phyloP scores from a whole-genome alignment of 305 asterid genomes.

The Fraxinus baroniana region DNA sequence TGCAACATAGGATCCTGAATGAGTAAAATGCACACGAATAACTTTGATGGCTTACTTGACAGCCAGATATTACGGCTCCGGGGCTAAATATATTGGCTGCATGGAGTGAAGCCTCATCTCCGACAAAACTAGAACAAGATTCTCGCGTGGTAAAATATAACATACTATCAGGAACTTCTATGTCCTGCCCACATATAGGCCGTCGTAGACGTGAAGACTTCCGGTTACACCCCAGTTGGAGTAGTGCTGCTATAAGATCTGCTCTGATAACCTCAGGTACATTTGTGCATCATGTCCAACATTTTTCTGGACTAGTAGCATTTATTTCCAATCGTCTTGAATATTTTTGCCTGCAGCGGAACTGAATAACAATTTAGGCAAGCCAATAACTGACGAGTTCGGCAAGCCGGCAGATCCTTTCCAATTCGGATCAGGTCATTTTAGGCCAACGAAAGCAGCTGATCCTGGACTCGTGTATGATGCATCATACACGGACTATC shows the following conservation, averaged over 20 bases:
- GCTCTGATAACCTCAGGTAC: constrained; percentile 84
- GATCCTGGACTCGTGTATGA: constrained; percentile 86
- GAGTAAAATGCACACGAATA: background rate
- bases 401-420: constrained; percentile 74
- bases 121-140: constrained; percentile 51
- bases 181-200: constrained; percentile 93
- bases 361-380: constrained; percentile 46
- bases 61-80: constrained; percentile 94
- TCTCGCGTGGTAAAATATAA: constrained; percentile 60
- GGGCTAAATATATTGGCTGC: constrained; percentile 89
- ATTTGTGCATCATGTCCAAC: background rate
- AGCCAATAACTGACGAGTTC: constrained; percentile 50
- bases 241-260: constrained; percentile 90
- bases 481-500: constrained; percentile 68
- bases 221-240: constrained; percentile 89
- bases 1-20: background rate
- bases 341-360: constrained; percentile 49
- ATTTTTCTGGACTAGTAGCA: background rate
- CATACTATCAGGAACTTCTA: constrained; percentile 78
- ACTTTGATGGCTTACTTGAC: constrained; percentile 5
- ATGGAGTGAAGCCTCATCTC: constrained; percentile 82
- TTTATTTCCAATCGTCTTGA: background rate
- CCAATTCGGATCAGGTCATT: constrained; percentile 83
- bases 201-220: too few species aligned
- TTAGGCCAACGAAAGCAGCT: constrained; percentile 80